A percentile compares a stretch with the other conserved stretches of the same genome.
Evolutionary conservation across 257 asterid genomes (phyloP).

Genomic region (Solanum habrochaites): DNA sequence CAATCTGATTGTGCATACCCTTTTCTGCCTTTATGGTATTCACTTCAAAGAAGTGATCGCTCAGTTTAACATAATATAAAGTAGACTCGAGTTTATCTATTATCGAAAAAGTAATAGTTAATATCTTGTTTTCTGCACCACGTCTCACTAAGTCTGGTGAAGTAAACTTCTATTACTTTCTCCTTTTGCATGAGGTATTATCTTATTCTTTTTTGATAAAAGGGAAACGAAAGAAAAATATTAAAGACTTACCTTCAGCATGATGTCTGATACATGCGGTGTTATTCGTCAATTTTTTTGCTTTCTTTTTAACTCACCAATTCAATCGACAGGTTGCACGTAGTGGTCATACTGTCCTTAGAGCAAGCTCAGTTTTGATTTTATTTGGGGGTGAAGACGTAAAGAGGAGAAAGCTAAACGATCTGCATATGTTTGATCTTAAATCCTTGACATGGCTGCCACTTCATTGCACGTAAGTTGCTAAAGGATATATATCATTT

Average conservation of each 20-base stretch:
- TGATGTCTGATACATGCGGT: background rate
- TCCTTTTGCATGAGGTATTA: background rate
- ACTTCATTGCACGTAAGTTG: slow-evolving; percentile 94
- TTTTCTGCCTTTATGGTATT: background rate
- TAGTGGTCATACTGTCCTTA: slow-evolving; percentile 86
- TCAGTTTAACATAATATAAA: background rate
- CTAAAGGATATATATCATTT: background rate
- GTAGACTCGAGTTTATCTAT: background rate
- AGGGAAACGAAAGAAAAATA: background rate
- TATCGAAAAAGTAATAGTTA: background rate
- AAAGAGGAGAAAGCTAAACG: slow-evolving; percentile 78
- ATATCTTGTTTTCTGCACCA: background rate
- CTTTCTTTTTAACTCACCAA: background rate
- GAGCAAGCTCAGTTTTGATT: slow-evolving; percentile 72
- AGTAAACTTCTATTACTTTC: background rate
- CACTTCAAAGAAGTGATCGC: background rate
- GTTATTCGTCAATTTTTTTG: background rate
- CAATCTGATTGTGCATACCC: background rate
- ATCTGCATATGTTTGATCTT: slow-evolving; percentile 93
- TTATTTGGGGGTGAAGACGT: slow-evolving; percentile 92
- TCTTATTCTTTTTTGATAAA: background rate
- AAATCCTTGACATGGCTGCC: slow-evolving; percentile 98
- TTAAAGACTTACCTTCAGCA: background rate
- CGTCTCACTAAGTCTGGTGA: background rate
- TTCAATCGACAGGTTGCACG: slow-evolving; percentile 64